Base-by-base conservation (phyloP, 176 grass and related monocot genomes). In the Aegilops speltoides region DNA sequence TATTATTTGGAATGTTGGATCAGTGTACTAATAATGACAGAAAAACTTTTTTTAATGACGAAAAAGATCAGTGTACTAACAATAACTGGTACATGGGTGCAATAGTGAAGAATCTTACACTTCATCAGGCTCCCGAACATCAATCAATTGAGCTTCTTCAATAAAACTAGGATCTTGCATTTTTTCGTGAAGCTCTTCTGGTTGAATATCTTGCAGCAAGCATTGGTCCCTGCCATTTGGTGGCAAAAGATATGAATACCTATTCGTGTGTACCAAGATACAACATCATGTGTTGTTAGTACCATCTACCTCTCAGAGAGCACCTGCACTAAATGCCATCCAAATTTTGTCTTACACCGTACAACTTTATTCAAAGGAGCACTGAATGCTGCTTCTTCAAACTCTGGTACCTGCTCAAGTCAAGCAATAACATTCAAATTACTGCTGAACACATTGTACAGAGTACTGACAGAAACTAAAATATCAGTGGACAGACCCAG, bases 321-420 rank as follows among this genome's bases (percentile, higher is more conserved):
- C 46, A 98, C 97, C 94, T 98, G 97, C 76, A 98, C 46, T n/a
- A 96, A 84, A 89, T 98, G 97, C 94, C 94, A 98, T 90, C 94
- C 97, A 93, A 94, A 98, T 89, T 98, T 91, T 79, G 94, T 98
- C 82, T 94, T 98, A 71, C 97, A 98, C 40, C 92, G 85, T 50
- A 96, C 92, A 87, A 98, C 92, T 87, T 98, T 92, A 56, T 98
- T 93, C 87, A 98, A 76, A 87, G 97, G 97, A 80, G 94, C 94
- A 91, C 65, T 82, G 87, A 96, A 98, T 85, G 86, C 97, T 64
- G 92, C 92, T 88, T 96, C 92, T 83, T 98, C 97, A 89, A 98
- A 98, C 94, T 98, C 97, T 59, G 92, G 92, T 79, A 98, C 97
- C 97, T 96, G 88, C 43, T 82, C 87, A 80, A 69, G 82, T 85